Evolutionary conservation across 2,329 filamentous ascomycete species (phyloP).

Genomic region (Colletotrichum tofieldiae): DNA sequence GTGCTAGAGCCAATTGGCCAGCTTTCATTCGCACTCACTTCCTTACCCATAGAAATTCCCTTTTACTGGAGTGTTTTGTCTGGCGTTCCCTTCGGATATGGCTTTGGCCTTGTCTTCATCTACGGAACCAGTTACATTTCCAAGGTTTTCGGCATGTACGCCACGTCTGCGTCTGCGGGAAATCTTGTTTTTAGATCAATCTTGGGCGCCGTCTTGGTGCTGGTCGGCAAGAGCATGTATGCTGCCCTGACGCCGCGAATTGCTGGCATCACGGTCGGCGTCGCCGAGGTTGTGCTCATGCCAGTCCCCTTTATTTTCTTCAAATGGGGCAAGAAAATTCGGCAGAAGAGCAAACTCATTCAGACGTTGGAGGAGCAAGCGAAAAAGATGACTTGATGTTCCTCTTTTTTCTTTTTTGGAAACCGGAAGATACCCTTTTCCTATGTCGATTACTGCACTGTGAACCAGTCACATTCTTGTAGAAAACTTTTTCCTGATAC

Average conservation of each 20-base stretch:
- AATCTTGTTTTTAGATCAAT: conserved; percentile 73
- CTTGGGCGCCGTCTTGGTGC: conserved; percentile 72
- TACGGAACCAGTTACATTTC: conserved; percentile 77
- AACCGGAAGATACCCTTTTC: conserved; percentile 38
- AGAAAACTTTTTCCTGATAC: background rate
- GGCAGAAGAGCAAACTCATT: conserved; percentile 41
- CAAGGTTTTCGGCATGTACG: conserved; percentile 76
- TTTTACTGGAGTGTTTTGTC: conserved; percentile 75
- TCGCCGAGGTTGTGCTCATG: conserved; percentile 64
- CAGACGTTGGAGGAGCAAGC: conserved; percentile 40
- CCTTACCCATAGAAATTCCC: conserved; percentile 70
- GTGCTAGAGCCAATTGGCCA: conserved; percentile 72
- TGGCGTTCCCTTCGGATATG: conserved; percentile 74
- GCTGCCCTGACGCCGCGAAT: conserved; percentile 70
- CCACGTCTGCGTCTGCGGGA: conserved; percentile 74
- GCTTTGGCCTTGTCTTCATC: conserved; percentile 76
- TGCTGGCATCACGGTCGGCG: conserved; percentile 63
- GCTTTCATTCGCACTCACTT: conserved; percentile 77
- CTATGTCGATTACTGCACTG: conserved; percentile 18
- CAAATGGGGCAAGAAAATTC: conserved; percentile 48
- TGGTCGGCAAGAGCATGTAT: conserved; percentile 74
- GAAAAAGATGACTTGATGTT: conserved; percentile 30
- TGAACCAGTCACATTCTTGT: conserved; percentile 31
- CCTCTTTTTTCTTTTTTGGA: conserved; percentile 12
- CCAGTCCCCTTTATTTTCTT: conserved; percentile 77